Percentiles rank a stretch among this genome's conserved stretches.
phyloP scores from a whole-genome alignment of 805 yeast genomes.

The Cyberlindnera americana region DNA sequence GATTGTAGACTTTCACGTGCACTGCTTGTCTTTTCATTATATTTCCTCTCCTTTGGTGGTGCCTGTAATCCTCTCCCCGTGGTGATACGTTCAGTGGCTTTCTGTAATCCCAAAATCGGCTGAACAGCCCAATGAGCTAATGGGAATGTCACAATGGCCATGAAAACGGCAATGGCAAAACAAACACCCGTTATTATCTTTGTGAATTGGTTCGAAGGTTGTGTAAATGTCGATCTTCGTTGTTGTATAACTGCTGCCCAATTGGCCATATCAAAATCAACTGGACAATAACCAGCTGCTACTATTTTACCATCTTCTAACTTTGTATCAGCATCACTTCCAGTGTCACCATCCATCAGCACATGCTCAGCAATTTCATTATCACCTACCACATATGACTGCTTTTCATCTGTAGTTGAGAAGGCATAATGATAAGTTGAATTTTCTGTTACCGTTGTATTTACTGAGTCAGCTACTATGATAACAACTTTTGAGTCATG shows the following conservation, averaged over 20 bases:
- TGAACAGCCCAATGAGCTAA: slow-evolving; percentile 80
- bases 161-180: slow-evolving; percentile 69
- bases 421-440: slow-evolving; percentile 41
- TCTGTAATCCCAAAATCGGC: slow-evolving; percentile 75
- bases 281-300: slow-evolving; percentile 55
- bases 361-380: slow-evolving; percentile 34
- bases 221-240: slow-evolving; percentile 50
- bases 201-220: slow-evolving; percentile 58
- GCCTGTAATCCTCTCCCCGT: slow-evolving; percentile 38
- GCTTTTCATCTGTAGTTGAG: slow-evolving; percentile 17
- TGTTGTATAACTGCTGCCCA: slow-evolving; percentile 83
- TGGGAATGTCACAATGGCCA: slow-evolving; percentile 75
- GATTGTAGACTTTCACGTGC: slow-evolving; percentile 8
- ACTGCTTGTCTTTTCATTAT: slow-evolving; percentile 7
- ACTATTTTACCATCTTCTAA: slow-evolving; percentile 37
- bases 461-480: slow-evolving; percentile 24
- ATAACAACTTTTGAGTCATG: slow-evolving; percentile 9
- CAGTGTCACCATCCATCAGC: slow-evolving; percentile 36
- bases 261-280: slow-evolving; percentile 38
- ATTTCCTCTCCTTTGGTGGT: slow-evolving; percentile 13
- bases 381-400: slow-evolving; percentile 27
- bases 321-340: slow-evolving; percentile 37
- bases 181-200: slow-evolving; percentile 76
- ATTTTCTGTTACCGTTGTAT: slow-evolving; percentile 24
- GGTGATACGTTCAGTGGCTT: slow-evolving; percentile 66